Conservation (phyloP, 2,329 filamentous ascomycete genomes). For the Paecilomyces formosus region DNA sequence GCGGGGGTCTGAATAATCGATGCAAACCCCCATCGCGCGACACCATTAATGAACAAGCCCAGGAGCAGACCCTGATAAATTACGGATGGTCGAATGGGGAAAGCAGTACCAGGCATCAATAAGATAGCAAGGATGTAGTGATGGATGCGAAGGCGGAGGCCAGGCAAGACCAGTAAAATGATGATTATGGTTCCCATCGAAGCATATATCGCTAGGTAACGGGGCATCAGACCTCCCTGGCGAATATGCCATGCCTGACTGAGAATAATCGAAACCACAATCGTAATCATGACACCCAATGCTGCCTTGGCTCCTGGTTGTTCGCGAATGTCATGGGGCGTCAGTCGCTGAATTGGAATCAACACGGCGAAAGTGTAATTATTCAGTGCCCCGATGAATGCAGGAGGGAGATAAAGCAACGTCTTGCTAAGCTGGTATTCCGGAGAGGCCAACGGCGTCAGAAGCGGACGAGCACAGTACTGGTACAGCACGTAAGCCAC, state of each 20-base stretch:
- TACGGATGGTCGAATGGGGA: constrained; percentile 78
- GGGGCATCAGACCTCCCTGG: constrained; percentile 70
- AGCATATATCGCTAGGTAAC: constrained; percentile 70
- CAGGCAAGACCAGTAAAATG: constrained; percentile 63
- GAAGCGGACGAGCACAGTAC: constrained; percentile 67
- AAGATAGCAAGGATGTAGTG: constrained; percentile 89
- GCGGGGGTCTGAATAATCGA: constrained; percentile 75
- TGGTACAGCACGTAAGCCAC: constrained; percentile 81
- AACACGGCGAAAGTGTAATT: constrained; percentile 86
- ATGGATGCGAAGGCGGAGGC: constrained; percentile 78
- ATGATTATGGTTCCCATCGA: constrained; percentile 61
- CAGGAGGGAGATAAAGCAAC: constrained; percentile 78
- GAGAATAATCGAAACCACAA: constrained; percentile 60
- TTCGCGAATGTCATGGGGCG: constrained; percentile 75
- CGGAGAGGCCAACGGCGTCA: constrained; percentile 58
- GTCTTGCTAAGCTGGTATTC: constrained; percentile 74
- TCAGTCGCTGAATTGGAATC: constrained; percentile 91
- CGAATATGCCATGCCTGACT: constrained; percentile 81
- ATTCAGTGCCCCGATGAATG: constrained; percentile 84
- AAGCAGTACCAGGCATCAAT: constrained; percentile 76
- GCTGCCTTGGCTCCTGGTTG: constrained; percentile 86
- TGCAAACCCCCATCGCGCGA: constrained; percentile 91
- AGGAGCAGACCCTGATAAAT: constrained; percentile 85
- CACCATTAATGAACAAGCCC: constrained; percentile 88
- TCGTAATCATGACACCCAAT: constrained; percentile 66